These are phyloP conservation scores for Claviceps cyperi DNA, from an alignment of 2,329 filamentous ascomycete species.

Conservation along the genomic window DNA sequence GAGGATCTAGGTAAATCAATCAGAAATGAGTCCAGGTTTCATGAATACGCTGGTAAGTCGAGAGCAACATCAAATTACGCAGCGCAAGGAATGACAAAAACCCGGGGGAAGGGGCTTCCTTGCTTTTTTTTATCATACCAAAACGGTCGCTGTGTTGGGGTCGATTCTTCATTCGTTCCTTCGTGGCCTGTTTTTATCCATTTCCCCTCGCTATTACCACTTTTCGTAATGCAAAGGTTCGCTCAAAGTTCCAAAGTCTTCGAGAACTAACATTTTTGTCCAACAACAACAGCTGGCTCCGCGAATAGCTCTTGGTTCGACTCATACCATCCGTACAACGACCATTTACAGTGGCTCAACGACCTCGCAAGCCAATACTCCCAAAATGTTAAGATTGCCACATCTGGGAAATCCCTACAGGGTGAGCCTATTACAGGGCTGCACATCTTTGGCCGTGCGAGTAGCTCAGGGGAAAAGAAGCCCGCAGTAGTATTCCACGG, in stretches of 20 bases:
- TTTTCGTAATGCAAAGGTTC: too few species aligned
- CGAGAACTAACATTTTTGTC: too few species aligned
- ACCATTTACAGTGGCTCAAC: slow-evolving; percentile 34
- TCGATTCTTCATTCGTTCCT: too few species aligned
- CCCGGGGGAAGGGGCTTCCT: background rate
- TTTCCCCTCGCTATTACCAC: too few species aligned
- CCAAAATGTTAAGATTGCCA: slow-evolving; percentile 31
- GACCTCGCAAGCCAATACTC: slow-evolving; percentile 29
- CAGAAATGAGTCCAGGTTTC: slow-evolving; percentile 17
- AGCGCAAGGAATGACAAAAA: background rate
- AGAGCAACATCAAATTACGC: background rate
- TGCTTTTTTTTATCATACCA: background rate
- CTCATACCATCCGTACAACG: slow-evolving; percentile 35
- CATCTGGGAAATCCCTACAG: slow-evolving; percentile 30
- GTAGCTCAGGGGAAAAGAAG: slow-evolving; percentile 22
- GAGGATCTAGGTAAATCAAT: slow-evolving; percentile 26
- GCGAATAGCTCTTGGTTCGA: slow-evolving; percentile 32
- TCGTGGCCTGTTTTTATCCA: background rate
- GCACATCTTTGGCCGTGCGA: slow-evolving; percentile 35
- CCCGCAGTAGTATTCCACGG: slow-evolving; percentile 42
- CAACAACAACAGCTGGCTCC: slow-evolving; percentile 8
- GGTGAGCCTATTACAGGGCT: slow-evolving; percentile 45
- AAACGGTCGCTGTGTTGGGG: too few species aligned
- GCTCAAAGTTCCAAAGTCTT: too few species aligned
- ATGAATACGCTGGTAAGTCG: slow-evolving; percentile 15